Base-by-base conservation (phyloP, 164 flowering plant genomes). In the Paratinospora sagittata region DNA sequence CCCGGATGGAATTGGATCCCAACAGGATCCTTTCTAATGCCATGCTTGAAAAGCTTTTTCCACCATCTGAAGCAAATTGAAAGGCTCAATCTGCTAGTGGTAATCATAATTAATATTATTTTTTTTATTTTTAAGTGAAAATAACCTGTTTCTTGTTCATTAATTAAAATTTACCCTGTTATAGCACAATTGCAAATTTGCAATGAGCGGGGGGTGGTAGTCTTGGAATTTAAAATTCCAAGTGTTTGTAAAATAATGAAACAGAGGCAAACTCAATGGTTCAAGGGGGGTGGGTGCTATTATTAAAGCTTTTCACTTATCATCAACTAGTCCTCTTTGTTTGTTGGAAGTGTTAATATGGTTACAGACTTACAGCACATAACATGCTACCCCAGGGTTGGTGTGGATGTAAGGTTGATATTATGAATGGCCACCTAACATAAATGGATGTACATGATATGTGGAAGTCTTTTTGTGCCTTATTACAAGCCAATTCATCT, bases 1-100 rank as follows among this genome's bases (percentile, higher is more conserved):
- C 91, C 33, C 85, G 99, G 45, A 87, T 39, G 69, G 95, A 93
- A 77, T 82, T 96, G 80, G 99, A 96, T 70, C 99, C 99, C 14
- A 87, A 91, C 79, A 81, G 73, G 67, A 89, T 96, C 73, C 88
- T 96, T 63, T 93, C 99, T 2, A 91, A 93, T 78, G 80, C 74
- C 75, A 83, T 76, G 81, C 71, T 96, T 62, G 92, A 90, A 80
- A 96, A 89, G 84, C 80, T 96, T 43, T 93, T 96, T 78, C 93
- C 98, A 14, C 41, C 63, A 13, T 73, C 84, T 5, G 80, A 85
- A 70, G 63, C 81, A 34, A 73, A 70, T 64, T 87, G 81, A 85
- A 70, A 69, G 8, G 68, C 61, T 11, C 43, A 30, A 23, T 11
- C 19, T 30, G 21, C 71, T 13, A 68, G 39, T 52, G 58, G 63